Evolutionary conservation across 1,284 basidiomycete genomes (phyloP).

Genomic region (Wallemia mellicola): DNA sequence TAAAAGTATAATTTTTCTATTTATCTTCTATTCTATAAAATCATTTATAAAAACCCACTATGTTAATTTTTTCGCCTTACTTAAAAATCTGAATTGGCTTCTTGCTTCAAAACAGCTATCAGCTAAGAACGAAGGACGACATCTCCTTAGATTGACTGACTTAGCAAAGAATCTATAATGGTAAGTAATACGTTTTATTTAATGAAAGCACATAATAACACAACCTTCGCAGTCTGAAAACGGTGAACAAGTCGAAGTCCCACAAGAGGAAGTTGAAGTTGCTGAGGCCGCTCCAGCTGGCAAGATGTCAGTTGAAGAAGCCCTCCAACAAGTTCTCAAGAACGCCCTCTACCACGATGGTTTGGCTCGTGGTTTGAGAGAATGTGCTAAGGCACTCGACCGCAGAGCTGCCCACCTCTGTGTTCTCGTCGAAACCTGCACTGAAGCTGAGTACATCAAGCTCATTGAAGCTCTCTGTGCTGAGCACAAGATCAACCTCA

Average conservation of each 20-base stretch:
- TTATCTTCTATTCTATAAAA: no score
- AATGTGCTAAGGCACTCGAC: slow-evolving; percentile 93
- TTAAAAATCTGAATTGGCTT: background rate
- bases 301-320: slow-evolving; percentile 87
- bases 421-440: slow-evolving; percentile 96
- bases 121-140: slow-evolving; percentile 1
- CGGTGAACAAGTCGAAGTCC: slow-evolving; percentile 54
- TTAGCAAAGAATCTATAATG: slow-evolving; percentile 1
- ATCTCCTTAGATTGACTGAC: background rate
- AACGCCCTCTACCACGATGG: slow-evolving; percentile 92
- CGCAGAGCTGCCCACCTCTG: slow-evolving; percentile 95
- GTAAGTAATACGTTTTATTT: background rate
- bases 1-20: no score
- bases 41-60: no score
- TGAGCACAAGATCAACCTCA: slow-evolving; percentile 96
- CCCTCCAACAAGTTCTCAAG: slow-evolving; percentile 82
- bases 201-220: background rate
- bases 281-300: slow-evolving; percentile 76
- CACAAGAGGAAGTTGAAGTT: slow-evolving; percentile 25
- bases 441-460: slow-evolving; percentile 98
- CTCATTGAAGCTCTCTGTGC: slow-evolving; percentile 97
- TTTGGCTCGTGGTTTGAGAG: slow-evolving; percentile 87
- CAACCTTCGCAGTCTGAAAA: slow-evolving; percentile 33
- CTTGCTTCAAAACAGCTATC: background rate
- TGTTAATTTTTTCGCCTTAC: background rate